Evolutionary conservation across 2,329 filamentous ascomycete species (phyloP), one percentile per base, ranked within the genome.

Genomic region (Fusarium sp.): DNA sequence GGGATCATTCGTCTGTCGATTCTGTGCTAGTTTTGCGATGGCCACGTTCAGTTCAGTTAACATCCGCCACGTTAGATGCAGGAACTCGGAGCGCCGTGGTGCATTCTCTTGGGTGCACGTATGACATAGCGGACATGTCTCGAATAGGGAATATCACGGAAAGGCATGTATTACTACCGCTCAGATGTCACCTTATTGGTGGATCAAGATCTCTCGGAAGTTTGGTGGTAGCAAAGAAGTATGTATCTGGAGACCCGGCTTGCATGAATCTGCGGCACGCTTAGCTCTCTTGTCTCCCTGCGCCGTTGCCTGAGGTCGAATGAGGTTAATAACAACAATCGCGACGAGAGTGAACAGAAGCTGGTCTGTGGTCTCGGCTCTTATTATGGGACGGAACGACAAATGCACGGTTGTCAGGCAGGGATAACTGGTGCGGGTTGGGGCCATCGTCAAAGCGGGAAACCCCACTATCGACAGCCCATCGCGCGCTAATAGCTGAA

Each of bases 11-110:
- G 67, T 63, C 61, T 64, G 63, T 47, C 53, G 59, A 59, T 61
- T 61, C 42, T 56, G 45, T 61, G 61, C 65, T 57, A 55, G 44
- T 61, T 70, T 59, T 58, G 74, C 44, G 48, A 75, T 53, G 61
- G 48, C 50, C 42, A 65, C 31, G 41, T 63, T 71, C 56, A 76
- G 48, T 65, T 78, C 75, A 78, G 67, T 78, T 47, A 78, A 68
- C 71, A 69, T 63, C 65, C 72, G 76, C 76, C 76, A 78, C 76
- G 76, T 78, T 74, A 53, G 63, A 78, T 71, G 76, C 76, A 78
- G 76, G 75, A 78, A 78, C 76, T 77, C 54, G 61, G 72, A 55
- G 71, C 61, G 55, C 67, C 45, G 42, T 63, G 62, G 63, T 76
- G 74, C 66, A 68, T 28, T 65, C 38, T 61, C 56, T 70, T 63